Conservation (phyloP, 2,329 filamentous ascomycete genomes). For the Epichloe baconii region DNA sequence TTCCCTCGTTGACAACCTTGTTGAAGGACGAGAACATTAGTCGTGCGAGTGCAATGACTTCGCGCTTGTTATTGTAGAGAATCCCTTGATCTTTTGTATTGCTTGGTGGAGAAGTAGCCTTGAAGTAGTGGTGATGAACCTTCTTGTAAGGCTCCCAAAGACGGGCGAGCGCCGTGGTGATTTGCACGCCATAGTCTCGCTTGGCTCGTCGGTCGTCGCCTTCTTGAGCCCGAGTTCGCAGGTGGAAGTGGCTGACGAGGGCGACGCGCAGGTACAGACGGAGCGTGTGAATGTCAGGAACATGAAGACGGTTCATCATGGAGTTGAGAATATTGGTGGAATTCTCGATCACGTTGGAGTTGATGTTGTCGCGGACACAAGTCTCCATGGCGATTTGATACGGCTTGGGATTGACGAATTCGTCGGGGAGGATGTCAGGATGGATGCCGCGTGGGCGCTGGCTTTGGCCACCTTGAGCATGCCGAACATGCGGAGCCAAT, state of each 20-base stretch:
- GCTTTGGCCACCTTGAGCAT: conserved; percentile 52
- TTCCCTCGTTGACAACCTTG: conserved; percentile 27
- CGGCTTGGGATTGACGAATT: conserved; percentile 33
- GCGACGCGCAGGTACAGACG: conserved; percentile 44
- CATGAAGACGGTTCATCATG: conserved; percentile 34
- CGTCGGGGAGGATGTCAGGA: conserved; percentile 43
- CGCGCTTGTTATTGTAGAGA: conserved; percentile 24
- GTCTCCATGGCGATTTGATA: conserved; percentile 62
- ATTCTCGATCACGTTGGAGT: conserved; percentile 52
- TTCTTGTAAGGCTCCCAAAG: conserved; percentile 37
- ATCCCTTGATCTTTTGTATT: conserved; percentile 13
- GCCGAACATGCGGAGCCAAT: conserved; percentile 56
- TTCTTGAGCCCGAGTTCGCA: conserved; percentile 19
- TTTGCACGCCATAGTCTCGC: conserved; percentile 34
- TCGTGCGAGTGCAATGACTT: conserved; percentile 31
- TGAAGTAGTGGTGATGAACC: conserved; percentile 24
- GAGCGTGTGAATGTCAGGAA: conserved; percentile 38
- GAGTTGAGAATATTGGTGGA: conserved; percentile 51
- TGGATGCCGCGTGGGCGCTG: conserved; percentile 44
- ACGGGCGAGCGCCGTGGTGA: conserved; percentile 34
- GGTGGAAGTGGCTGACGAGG: conserved; percentile 30
- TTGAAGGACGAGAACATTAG: conserved; percentile 32
- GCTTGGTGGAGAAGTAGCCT: conserved; percentile 11
- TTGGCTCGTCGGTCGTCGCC: conserved; percentile 23
- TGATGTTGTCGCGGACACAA: conserved; percentile 66